phyloP scores from a whole-genome alignment of 163 green algal genomes.

The Chlorella variabilis region DNA sequence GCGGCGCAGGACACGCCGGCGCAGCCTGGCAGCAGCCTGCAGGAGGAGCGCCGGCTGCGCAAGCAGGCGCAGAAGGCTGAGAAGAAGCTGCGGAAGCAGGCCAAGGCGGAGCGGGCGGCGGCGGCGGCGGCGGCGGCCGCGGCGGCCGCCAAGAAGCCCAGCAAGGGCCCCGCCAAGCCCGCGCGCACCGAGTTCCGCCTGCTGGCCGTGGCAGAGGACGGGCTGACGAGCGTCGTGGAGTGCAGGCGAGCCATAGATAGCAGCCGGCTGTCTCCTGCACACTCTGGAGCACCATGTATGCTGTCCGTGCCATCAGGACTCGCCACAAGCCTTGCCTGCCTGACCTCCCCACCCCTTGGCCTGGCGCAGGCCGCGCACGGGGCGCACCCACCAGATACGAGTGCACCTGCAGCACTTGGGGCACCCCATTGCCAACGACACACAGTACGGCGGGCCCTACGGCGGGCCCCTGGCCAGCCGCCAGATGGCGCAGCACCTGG shows the following conservation, averaged over 20 bases:
- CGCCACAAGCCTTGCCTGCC: too few relatives aligned
- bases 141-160: not conserved
- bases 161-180: not conserved
- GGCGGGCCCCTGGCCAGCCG: slow-evolving; percentile 52
- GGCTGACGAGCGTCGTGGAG: slow-evolving; percentile 75
- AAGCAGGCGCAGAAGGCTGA: slow-evolving; percentile 22
- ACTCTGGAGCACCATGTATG: too few relatives aligned
- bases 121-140: not conserved
- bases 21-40: not conserved
- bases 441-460: slow-evolving; percentile 80
- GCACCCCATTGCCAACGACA: slow-evolving; percentile 89
- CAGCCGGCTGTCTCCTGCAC: too few relatives aligned
- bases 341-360: slow-evolving; percentile 23
- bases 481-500: slow-evolving; percentile 32
- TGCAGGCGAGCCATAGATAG: slow-evolving; percentile 63
- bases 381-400: slow-evolving; percentile 93
- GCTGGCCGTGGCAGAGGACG: slow-evolving; percentile 63
- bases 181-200: slow-evolving; percentile 66
- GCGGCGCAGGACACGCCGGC: too few relatives aligned
- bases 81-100: slow-evolving; percentile 9
- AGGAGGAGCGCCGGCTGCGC: not conserved
- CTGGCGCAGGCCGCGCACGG: slow-evolving; percentile 72
- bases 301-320: too few relatives aligned
- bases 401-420: slow-evolving; percentile 80
- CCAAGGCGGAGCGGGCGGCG: slow-evolving; percentile 18